Percentiles rank a stretch among this genome's conserved stretches.
These are phyloP conservation scores for Zasmidium cellare DNA, from an alignment of 2,329 filamentous ascomycete genomes.

Conservation along the genomic window DNA sequence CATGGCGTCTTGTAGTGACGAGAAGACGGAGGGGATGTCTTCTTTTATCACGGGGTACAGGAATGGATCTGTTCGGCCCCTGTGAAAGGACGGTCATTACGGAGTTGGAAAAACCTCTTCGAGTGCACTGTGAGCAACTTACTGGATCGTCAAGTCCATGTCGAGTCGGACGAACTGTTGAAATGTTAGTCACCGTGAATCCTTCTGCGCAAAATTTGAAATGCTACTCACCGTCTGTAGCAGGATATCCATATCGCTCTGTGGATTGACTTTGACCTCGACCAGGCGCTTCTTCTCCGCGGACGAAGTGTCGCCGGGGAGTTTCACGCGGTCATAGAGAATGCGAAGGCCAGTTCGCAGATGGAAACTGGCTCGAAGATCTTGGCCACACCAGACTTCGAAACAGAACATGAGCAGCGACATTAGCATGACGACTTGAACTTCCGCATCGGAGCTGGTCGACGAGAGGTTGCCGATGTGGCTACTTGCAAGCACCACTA, in stretches of 20 bases:
- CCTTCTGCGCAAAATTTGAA: neutral
- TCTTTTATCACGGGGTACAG: neutral
- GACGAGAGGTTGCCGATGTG: slow-evolving; percentile 1
- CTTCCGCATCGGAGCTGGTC: neutral
- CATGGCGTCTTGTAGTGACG: neutral
- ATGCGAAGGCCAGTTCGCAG: neutral
- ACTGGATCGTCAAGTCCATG: slow-evolving; percentile 1
- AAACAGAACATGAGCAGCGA: slow-evolving; percentile 6
- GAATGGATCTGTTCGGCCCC: neutral
- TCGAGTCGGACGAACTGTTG: slow-evolving; percentile 3
- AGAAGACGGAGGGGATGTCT: neutral
- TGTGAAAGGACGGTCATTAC: neutral
- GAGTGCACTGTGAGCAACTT: neutral
- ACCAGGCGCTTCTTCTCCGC: neutral
- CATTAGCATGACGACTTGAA: slow-evolving; percentile 5
- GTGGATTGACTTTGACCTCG: slow-evolving; percentile 1
- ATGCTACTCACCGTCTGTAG: neutral
- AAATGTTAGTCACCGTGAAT: neutral
- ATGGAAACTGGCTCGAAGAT: slow-evolving; percentile 2
- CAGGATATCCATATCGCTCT: neutral
- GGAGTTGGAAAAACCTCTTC: neutral
- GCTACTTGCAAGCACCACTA: neutral
- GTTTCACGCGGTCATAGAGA: slow-evolving; percentile 4
- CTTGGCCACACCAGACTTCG: slow-evolving; percentile 6
- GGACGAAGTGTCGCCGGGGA: neutral